Base-by-base conservation (phyloP, 306 rosid genomes). In the Lotus japonicus region DNA sequence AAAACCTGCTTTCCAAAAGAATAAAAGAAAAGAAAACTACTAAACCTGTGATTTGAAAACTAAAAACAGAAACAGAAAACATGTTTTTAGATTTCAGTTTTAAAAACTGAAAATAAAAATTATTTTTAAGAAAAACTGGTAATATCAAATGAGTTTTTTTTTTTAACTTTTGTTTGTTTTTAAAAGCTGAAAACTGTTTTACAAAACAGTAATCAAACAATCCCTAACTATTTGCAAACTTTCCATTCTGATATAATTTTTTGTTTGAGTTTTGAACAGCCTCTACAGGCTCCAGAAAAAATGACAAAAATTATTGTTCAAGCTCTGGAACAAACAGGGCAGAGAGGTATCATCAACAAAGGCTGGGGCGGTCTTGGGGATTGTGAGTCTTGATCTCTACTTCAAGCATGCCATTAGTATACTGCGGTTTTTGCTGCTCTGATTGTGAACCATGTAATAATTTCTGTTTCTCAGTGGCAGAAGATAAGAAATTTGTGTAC, bases 361-460 rank as follows among this genome's bases (percentile, higher is more conserved):
- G 97, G 98, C 57, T 90, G 98, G 98, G 98, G 97, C 56, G 97
- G 96, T 77, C 97, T 89, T 80, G 94, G 96, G 51, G 77, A 77
- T 77, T 84, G 98, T 92, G 74, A 85, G 98, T 77, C 67, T 63
- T 61, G 50, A 57, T 66, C 55, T 66, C 56, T 82, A n/a, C 66
- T 28, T 64, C n/a, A 28, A 60, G 68, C 57, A 74, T 66, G 66
- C 23, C 62, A 45, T 45, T 49, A 73, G 61, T 72, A 44, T 42
- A 49, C 62, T 56, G 2, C 54, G 6, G 16, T 55, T 18, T 73
- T 52, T 48, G 33, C 52, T 42, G 42, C 66, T 59, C 10, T 62
- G 33, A 19, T 64, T 78, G 41, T 75, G 81, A 78, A 71, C 18
- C 79, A 50, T 51, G 53, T 39, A 64, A 67, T 75, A 74, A 81